phyloP scores from a whole-genome alignment of 1,284 basidiomycete genomes.

The Nidula niveotomentosa region DNA sequence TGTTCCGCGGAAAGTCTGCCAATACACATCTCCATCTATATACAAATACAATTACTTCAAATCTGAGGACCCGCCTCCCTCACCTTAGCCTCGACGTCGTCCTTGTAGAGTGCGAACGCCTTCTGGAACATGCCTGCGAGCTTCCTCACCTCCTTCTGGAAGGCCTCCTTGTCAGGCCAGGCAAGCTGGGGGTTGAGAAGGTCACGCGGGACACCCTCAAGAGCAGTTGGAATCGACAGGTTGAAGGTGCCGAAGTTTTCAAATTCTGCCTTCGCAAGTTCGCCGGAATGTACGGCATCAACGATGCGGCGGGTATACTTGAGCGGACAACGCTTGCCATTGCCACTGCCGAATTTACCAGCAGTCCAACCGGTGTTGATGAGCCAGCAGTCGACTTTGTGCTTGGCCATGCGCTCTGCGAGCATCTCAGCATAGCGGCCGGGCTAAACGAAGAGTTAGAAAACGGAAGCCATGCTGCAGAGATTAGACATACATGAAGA shows the following conservation, averaged over 20 bases:
- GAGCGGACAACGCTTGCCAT: slow-evolving; percentile 91
- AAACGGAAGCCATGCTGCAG: neutral
- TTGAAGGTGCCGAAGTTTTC: slow-evolving; percentile 84
- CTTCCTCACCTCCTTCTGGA: slow-evolving; percentile 83
- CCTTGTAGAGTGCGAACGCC: slow-evolving; percentile 89
- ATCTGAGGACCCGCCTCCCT: slow-evolving; percentile 72
- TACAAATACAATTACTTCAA: slow-evolving; percentile 10
- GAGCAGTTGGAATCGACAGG: slow-evolving; percentile 76
- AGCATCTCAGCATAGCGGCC: slow-evolving; percentile 97
- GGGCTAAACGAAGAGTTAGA: slow-evolving; percentile 54
- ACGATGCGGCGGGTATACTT: slow-evolving; percentile 96
- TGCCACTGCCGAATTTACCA: slow-evolving; percentile 93
- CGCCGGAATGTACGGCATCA: slow-evolving; percentile 95
- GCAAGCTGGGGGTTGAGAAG: slow-evolving; percentile 85
- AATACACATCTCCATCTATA: neutral
- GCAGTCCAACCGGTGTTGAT: slow-evolving; percentile 99
- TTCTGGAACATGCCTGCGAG: slow-evolving; percentile 91
- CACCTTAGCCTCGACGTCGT: slow-evolving; percentile 78
- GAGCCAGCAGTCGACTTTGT: slow-evolving; percentile 95
- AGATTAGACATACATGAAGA: slow-evolving; percentile 66
- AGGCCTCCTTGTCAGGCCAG: slow-evolving; percentile 86
- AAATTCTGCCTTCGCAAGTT: slow-evolving; percentile 85
- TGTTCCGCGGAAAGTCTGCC: neutral
- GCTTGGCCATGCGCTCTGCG: slow-evolving; percentile 90
- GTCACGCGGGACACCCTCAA: slow-evolving; percentile 87